Conservation (phyloP, 2,329 filamentous ascomycete species). For the Zarea fungicola region DNA sequence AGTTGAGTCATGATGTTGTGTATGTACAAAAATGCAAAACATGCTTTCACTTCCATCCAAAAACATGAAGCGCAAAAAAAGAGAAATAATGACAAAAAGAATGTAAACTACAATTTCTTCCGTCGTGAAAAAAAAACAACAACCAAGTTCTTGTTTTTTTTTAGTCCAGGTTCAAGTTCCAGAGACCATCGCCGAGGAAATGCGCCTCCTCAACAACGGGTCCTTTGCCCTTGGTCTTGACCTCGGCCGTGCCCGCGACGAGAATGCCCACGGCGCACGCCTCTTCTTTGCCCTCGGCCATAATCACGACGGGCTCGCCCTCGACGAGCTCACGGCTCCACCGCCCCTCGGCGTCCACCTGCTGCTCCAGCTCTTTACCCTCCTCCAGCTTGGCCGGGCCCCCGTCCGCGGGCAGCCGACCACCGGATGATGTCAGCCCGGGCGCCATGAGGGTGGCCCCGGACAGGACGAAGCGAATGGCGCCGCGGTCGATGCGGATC, state of each 20-base stretch:
- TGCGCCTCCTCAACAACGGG: constrained; percentile 91
- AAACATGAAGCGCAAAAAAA: too few species aligned
- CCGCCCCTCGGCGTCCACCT: constrained; percentile 43
- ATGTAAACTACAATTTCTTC: neutral
- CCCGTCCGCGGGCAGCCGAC: constrained; percentile 61
- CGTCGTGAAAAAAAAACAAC: too few species aligned
- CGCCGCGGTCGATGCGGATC: constrained; percentile 87
- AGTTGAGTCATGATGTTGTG: too few species aligned
- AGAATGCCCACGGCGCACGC: constrained; percentile 83
- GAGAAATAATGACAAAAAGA: too few species aligned
- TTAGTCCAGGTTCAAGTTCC: constrained; percentile 61
- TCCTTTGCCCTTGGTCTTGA: constrained; percentile 91
- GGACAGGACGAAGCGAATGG: constrained; percentile 91
- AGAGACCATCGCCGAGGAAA: constrained; percentile 89
- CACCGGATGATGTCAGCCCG: constrained; percentile 79
- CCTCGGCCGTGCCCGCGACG: constrained; percentile 81
- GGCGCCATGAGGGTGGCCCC: constrained; percentile 96
- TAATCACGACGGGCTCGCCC: constrained; percentile 81
- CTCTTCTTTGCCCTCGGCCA: constrained; percentile 89
- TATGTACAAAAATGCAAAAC: too few species aligned
- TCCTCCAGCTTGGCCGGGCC: constrained; percentile 28
- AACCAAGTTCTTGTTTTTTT: neutral
- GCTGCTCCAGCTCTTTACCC: constrained; percentile 39
- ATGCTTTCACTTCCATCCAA: too few species aligned
- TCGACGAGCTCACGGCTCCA: constrained; percentile 66